Evolutionary conservation across 2,329 filamentous ascomycete genomes (phyloP), one percentile per base, ranked within the genome.

Genomic region (Rhynchosporium graminicola): DNA sequence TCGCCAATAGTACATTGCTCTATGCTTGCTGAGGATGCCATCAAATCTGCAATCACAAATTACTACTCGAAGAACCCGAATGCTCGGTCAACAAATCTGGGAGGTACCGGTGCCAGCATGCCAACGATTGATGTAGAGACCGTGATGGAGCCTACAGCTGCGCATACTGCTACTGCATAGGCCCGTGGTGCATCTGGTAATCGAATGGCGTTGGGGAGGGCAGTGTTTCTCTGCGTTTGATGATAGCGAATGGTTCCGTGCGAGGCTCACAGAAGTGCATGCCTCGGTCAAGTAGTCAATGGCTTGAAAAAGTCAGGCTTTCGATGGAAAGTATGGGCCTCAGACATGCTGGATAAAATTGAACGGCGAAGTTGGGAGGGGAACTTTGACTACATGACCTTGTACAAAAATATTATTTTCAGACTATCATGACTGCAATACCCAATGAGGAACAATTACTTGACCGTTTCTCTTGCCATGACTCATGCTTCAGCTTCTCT

Each of bases 41-140:
- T 96, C 83, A 95, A 95, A 79, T 92, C 90, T 43, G 92, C 92
- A 69, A 95, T 96, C 74, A 88, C 86, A 67, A 91, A 96, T 77
- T 96, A 95, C 81, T 91, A 94, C 80, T 90, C 87, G 74, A 95
- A 96, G 83, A 95, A 96, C 79, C 91, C 91, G 63, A 87, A 89
- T 66, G 86, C 86, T 42, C 84, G 85, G 72, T 74, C 82, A 62
- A 96, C 92, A 45, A 86, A 93, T 74, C 83, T 97, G 10, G 87
- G 88, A 60, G 91, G 91, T 69, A 93, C 89, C 31, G 85, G 81
- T 60, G 83, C 86, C 57, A 81, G 87, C 70, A 82, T 93, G 72
- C 87, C 90, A 54, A 84, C 84, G 76, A 80, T 86, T 64, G 83
- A 87, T 70, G 78, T 86, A 26, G 83, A 86, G 76, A 83, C 80